Base-by-base conservation (phyloP, 2,329 filamentous ascomycete genomes). In the Cytospora leucostoma region DNA sequence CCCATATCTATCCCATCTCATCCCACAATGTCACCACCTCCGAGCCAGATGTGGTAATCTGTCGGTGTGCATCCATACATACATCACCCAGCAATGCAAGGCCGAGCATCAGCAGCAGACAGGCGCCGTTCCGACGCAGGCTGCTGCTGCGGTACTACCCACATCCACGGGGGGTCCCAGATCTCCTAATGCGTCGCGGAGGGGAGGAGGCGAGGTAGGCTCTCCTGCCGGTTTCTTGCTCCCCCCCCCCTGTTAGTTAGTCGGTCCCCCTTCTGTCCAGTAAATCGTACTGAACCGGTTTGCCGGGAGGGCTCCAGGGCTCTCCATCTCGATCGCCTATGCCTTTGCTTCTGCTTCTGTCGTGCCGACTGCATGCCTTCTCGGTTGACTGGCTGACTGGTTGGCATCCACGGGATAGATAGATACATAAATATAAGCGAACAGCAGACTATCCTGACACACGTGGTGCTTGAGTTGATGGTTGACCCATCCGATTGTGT, bases 21-120 rank as follows among this genome's bases (percentile, higher is more conserved):
- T 35, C 56, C n/a, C n/a, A 35, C 56, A 40, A 32, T 58, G 50
- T 40, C 49, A 34, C 33, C 44, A 50, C 44, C 13, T 37, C 56
- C 33, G 50, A 58, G 37, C 35, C n/a, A 57, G 1, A n/a, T 44
- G 44, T 47, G 21, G n/a, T 21, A 47, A 11, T 21, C 44, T 10
- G 21, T 47, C n/a, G 10, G 44, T 47, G n/a, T n/a, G 44, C 21
- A 19, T 47, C 10, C n/a, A 47, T n/a, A n/a, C 21, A 19, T 47
- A 19, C n/a, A 47, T 47, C 44, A 47, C n/a, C 44, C 11, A 15
- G n/a, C 44, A 27, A 27, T 47, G 44, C 44, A 27, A 21, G n/a
- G 44, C 44, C 21, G 44, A 47, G n/a, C 44, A 27, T 27, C 27
- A 27, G 27, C 27, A 27, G 27, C 27, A 27, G 27, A 27, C 27